Evolutionary conservation across 805 yeast species (phyloP).

Genomic region (Ogataea glucozyma): DNA sequence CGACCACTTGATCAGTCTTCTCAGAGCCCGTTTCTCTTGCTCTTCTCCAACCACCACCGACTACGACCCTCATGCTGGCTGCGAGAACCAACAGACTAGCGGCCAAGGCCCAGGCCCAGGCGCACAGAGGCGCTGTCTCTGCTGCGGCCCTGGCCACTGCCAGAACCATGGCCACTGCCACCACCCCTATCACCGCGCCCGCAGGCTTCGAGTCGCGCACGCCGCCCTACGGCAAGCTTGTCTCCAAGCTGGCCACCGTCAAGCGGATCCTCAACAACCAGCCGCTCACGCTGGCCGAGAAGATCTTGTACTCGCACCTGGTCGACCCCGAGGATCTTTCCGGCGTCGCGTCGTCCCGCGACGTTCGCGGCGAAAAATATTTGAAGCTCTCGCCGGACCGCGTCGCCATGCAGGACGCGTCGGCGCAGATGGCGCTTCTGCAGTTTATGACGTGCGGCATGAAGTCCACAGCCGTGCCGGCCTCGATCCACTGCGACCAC

Average conservation of each 20-base stretch:
- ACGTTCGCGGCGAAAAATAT: conserved; percentile 82
- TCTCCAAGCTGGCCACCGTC: conserved; percentile 54
- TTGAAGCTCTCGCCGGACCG: conserved; percentile 95
- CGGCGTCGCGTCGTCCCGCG: conserved; percentile 35
- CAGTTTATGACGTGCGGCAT: conserved; percentile 97
- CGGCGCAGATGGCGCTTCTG: conserved; percentile 96
- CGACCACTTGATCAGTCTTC: no score
- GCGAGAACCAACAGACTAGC: conserved; percentile 12
- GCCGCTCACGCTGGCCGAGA: conserved; percentile 94
- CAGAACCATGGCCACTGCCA: conserved; percentile 30
- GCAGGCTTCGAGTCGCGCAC: conserved; percentile 64
- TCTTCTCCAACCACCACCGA: no score
- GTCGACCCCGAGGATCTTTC: conserved; percentile 90
- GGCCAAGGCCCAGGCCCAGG: no score
- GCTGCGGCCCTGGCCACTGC: no score
- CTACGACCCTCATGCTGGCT: conserved; percentile 12
- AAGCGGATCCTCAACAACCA: conserved; percentile 34
- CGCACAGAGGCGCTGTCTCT: no score
- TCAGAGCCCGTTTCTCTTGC: no score
- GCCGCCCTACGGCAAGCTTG: conserved; percentile 84
- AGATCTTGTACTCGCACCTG: conserved; percentile 90
- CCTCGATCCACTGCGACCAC: conserved; percentile 97
- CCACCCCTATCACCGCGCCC: conserved; percentile 46
- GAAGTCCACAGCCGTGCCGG: conserved; percentile 89
- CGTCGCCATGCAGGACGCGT: conserved; percentile 98